A percentile compares a stretch with the other conserved stretches of the same genome.
Conservation (phyloP, 306 rosid species). For the Hippophae rhamnoides region DNA sequence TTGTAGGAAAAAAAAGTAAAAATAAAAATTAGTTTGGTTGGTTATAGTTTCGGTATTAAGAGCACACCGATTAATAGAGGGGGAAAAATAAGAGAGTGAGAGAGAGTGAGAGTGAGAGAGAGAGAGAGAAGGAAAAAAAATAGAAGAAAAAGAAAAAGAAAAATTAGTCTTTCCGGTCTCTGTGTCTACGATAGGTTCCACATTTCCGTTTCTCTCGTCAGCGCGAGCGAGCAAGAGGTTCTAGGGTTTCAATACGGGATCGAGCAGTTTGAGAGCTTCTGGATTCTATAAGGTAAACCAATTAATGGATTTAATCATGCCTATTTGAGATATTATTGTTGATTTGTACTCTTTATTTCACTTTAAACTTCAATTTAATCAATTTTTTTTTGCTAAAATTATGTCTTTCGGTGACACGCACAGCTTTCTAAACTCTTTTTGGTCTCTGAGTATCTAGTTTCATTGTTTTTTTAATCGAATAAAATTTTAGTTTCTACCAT, state of each 20-base stretch:
- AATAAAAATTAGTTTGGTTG: too few relatives aligned
- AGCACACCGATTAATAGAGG: too few relatives aligned
- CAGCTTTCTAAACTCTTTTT: too few relatives aligned
- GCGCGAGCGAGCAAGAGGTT: not conserved
- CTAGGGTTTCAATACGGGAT: not conserved
- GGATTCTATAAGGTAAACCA: not conserved
- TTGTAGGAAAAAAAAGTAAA: too few relatives aligned
- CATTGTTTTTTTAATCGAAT: too few relatives aligned
- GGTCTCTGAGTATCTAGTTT: too few relatives aligned
- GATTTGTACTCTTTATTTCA: not conserved
- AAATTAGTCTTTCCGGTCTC: not conserved
- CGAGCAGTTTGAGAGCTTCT: not conserved
- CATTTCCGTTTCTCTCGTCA: not conserved
- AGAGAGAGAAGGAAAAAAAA: not conserved
- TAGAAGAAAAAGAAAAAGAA: not conserved
- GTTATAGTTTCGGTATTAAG: too few relatives aligned
- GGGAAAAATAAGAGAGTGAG: not conserved
- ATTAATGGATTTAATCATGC: not conserved
- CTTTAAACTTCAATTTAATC: not conserved
- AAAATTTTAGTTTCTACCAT: too few relatives aligned
- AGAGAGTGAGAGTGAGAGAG: not conserved
- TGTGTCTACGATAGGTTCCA: constrained; percentile 1
- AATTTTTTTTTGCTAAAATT: too few relatives aligned
- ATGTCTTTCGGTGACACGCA: too few relatives aligned
- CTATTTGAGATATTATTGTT: not conserved